phyloP scores from a whole-genome alignment of 129 eudicot genomes.

The Deinandra increscens region DNA sequence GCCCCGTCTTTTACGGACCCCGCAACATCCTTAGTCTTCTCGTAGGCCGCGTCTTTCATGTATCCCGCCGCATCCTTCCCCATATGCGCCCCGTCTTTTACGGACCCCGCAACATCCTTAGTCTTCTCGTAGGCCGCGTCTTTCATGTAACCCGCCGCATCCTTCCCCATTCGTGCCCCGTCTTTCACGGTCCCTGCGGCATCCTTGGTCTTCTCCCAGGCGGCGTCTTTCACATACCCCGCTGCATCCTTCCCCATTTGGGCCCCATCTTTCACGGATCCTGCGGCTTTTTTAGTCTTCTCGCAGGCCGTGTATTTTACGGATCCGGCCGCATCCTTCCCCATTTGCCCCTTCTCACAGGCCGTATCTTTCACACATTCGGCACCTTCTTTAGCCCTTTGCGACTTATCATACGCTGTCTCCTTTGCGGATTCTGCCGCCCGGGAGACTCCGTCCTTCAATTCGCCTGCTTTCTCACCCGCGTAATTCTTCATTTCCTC shows the following conservation, averaged over 20 bases:
- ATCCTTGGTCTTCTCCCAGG: too few relatives aligned
- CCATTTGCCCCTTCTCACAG: slow-evolving; percentile 15
- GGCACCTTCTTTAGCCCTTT: slow-evolving; percentile 11
- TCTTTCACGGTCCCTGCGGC: too few relatives aligned
- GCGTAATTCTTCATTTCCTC: slow-evolving; percentile 25
- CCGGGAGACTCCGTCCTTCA: slow-evolving; percentile 19
- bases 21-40: slow-evolving; percentile 19
- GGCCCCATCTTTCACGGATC: not conserved
- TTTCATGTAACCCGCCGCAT: too few relatives aligned
- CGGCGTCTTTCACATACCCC: too few relatives aligned
- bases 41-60: slow-evolving; percentile 26
- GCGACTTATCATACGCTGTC: slow-evolving; percentile 15
- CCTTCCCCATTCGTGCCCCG: too few relatives aligned
- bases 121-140: too few relatives aligned
- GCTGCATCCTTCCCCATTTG: too few relatives aligned
- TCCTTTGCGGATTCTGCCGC: slow-evolving; percentile 25
- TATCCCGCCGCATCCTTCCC: slow-evolving; percentile 12
- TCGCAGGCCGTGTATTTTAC: not conserved
- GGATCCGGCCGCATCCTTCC: slow-evolving; percentile 1
- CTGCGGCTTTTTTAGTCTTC: not conserved
- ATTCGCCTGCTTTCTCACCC: slow-evolving; percentile 15
- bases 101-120: too few relatives aligned
- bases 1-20: slow-evolving; percentile 22
- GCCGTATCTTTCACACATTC: slow-evolving; percentile 24
- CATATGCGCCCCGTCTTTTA: too few relatives aligned